These are phyloP conservation scores for Grosmannia serpens DNA, from an alignment of 2,329 filamentous ascomycete genomes.

Conservation along the genomic window DNA sequence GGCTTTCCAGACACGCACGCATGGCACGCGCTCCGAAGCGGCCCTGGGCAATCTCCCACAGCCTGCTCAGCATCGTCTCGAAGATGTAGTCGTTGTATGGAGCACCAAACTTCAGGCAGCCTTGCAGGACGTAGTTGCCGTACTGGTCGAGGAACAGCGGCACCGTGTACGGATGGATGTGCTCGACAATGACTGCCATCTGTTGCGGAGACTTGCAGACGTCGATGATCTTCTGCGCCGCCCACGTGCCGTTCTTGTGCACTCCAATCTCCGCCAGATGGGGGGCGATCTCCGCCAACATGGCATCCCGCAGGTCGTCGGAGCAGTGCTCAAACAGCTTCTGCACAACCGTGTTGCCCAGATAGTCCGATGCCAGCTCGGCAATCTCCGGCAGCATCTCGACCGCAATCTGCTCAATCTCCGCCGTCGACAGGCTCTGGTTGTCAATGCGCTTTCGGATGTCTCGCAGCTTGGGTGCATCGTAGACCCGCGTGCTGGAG, in stretches of 20 bases:
- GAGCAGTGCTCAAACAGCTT: slow-evolving; percentile 97
- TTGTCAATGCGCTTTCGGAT: slow-evolving; percentile 98
- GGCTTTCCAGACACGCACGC: slow-evolving; percentile 92
- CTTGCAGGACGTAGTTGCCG: slow-evolving; percentile 96
- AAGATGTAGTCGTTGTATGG: slow-evolving; percentile 96
- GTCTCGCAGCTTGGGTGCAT: slow-evolving; percentile 87
- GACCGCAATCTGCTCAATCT: slow-evolving; percentile 85
- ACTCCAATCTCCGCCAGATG: slow-evolving; percentile 94
- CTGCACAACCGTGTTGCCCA: slow-evolving; percentile 98
- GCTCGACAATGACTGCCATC: slow-evolving; percentile 73
- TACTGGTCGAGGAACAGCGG: slow-evolving; percentile 95
- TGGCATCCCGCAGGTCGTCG: slow-evolving; percentile 78
- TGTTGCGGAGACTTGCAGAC: slow-evolving; percentile 78
- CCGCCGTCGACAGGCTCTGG: slow-evolving; percentile 68
- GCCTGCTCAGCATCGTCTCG: slow-evolving; percentile 85
- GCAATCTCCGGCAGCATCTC: slow-evolving; percentile 96
- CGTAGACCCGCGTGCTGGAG: slow-evolving; percentile 77
- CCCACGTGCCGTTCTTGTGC: slow-evolving; percentile 99
- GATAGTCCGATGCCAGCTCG: slow-evolving; percentile 87
- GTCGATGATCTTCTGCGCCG: slow-evolving; percentile 97
- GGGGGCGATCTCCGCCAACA: slow-evolving; percentile 78
- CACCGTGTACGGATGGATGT: slow-evolving; percentile 75
- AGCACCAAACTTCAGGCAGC: slow-evolving; percentile 81
- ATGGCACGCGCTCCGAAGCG: slow-evolving; percentile 92
- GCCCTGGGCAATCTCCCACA: slow-evolving; percentile 90